Evolutionary conservation across 2,329 filamentous ascomycete genomes (phyloP).

Genomic region (Botrytis fabae): DNA sequence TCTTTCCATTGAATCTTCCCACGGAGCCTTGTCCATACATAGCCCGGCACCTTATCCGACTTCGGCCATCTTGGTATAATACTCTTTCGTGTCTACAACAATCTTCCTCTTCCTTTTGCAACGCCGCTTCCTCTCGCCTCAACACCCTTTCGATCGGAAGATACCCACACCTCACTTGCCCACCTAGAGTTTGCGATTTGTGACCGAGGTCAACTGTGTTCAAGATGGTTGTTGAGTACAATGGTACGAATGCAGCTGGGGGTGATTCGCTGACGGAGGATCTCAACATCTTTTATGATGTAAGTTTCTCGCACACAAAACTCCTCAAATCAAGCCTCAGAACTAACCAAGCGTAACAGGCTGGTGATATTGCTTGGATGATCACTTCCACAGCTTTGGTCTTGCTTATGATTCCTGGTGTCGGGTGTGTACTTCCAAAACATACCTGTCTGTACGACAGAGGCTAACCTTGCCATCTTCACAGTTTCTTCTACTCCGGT

Average conservation of each 20-base stretch:
- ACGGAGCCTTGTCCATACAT: background rate
- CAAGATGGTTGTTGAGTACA: conserved; percentile 47
- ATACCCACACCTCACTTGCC: background rate
- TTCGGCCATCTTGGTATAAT: conserved; percentile 1
- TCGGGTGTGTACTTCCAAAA: conserved; percentile 56
- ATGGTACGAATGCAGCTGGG: conserved; percentile 56
- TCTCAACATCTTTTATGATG: conserved; percentile 83
- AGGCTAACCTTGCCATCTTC: conserved; percentile 28
- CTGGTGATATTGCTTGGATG: conserved; percentile 84
- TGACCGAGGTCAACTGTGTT: background rate
- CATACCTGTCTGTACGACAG: conserved; percentile 24
- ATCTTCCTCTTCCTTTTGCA: background rate
- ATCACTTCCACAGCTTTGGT: conserved; percentile 80
- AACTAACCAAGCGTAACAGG: conserved; percentile 54
- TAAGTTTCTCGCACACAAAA: conserved; percentile 41
- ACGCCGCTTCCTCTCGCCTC: background rate
- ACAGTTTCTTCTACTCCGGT: conserved; percentile 83
- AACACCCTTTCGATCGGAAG: background rate
- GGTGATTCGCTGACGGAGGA: conserved; percentile 63
- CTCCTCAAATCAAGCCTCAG: conserved; percentile 43
- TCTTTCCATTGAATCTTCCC: background rate
- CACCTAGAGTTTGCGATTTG: background rate
- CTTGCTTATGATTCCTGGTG: conserved; percentile 88
- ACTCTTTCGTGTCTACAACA: background rate
- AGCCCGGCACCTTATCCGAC: background rate